Evolutionary conservation across 1,284 basidiomycete genomes (phyloP).

Genomic region (Cutaneotrichosporon spelunceum): DNA sequence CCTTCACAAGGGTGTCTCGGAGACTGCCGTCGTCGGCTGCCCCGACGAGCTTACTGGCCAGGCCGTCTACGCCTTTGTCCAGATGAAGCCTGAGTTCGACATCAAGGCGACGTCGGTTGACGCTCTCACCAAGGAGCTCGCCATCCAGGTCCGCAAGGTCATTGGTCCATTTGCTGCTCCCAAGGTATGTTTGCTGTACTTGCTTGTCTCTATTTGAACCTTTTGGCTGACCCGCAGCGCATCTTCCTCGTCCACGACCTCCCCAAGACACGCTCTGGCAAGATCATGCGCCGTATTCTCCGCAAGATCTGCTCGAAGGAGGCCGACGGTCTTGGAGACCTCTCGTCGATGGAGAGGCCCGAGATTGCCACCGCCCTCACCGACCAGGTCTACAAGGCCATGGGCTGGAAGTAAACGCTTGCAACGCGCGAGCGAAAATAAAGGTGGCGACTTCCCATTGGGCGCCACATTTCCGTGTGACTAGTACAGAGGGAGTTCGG

Average conservation of each 20-base stretch:
- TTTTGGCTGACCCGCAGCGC: constrained; percentile 78
- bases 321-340: constrained; percentile 87
- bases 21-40: constrained; percentile 90
- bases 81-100: constrained; percentile 69
- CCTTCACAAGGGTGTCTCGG: constrained; percentile 88
- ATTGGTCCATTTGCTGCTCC: constrained; percentile 88
- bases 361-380: constrained; percentile 62
- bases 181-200: no score
- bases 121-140: constrained; percentile 77
- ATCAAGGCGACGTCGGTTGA: constrained; percentile 67
- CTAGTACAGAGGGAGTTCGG: constrained; percentile 6
- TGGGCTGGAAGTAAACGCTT: constrained; percentile 11
- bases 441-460: neutral
- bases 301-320: constrained; percentile 93
- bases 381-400: constrained; percentile 12
- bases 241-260: constrained; percentile 80
- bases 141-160: constrained; percentile 89
- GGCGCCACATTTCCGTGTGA: constrained; percentile 3
- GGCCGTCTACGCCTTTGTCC: constrained; percentile 76
- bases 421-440: neutral
- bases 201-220: no score
- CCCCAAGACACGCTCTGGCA: constrained; percentile 96
- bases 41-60: constrained; percentile 74
- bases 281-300: constrained; percentile 91
- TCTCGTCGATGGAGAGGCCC: constrained; percentile 85